Base-by-base conservation (phyloP, 2,329 filamentous ascomycete genomes). In the Epichloe festucae region DNA sequence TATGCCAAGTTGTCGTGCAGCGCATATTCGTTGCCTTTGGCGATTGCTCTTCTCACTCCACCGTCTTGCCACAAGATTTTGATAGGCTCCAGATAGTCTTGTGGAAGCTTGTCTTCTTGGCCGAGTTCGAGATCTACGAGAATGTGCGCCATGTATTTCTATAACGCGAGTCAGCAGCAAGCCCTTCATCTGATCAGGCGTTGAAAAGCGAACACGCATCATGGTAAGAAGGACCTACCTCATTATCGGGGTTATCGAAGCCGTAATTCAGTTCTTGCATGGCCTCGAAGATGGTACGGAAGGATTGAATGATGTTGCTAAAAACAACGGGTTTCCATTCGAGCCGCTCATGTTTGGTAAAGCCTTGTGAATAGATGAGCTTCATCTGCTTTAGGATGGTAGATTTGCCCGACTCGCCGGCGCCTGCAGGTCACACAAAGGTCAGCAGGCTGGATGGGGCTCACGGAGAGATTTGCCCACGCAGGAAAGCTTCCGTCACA, bases 301-400 rank as follows among this genome's bases (percentile, higher is more conserved):
- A 93, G 2, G 91, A 91, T 60, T 95, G 87, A 49, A 96, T 76
- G 58, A 97, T 78, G 68, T 98, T 98, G 69, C 85, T 90, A 70
- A 96, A 97, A 59, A 97, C 90, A 62, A 96, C 90, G 15, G 89
- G 87, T 60, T 93, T 89, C 78, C 89, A 95, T 74, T 96, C 89
- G 58, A 94, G 82, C 67, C 89, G 87, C 68, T 97, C 93, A 57
- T 81, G 82, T 62, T 87, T 86, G 63, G 82, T 88, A 72, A 97
- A 97, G 48, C 93, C 91, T 67, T 89, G 84, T 14, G 89, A 83
- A 67, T 97, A 93, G 61, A 98, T 96, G 69, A 98, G 83, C 68
- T 91, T 91, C 93, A 98, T 97, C 75, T 97, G 91, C 74, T 97
- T 97, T 58, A 97, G 80, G 54, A 97, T 90, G 1, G 91, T 97